Percentiles rank a stretch among this genome's conserved stretches.
phyloP scores from a whole-genome alignment of 139 green algal species.

The Parachlorella kessleri region DNA sequence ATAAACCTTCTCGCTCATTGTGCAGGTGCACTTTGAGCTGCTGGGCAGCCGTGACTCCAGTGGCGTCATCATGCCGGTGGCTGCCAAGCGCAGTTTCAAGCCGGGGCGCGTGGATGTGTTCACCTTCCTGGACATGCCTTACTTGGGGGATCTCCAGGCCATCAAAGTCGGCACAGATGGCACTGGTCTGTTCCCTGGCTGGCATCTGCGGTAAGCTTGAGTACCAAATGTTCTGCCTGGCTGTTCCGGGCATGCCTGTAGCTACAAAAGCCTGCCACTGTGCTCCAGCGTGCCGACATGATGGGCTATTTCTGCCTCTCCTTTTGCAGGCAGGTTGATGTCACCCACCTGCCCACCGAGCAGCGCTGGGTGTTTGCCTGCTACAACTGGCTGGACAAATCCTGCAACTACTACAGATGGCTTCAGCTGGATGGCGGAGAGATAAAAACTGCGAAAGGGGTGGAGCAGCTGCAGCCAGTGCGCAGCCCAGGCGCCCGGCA shows the following conservation, averaged over 20 bases:
- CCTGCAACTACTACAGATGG: slow-evolving; percentile 9
- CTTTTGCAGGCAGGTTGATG: slow-evolving; percentile 61
- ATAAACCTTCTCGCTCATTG: slow-evolving; percentile 16
- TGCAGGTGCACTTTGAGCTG: slow-evolving; percentile 73
- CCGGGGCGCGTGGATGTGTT: slow-evolving; percentile 52
- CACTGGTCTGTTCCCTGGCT: slow-evolving; percentile 59
- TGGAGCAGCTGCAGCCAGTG: too few relatives aligned
- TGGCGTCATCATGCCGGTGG: slow-evolving; percentile 33
- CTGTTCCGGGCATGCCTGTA: too few relatives aligned
- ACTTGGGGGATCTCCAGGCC: slow-evolving; percentile 53
- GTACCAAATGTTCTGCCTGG: too few relatives aligned
- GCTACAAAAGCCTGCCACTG: too few relatives aligned
- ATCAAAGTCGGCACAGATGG: slow-evolving; percentile 62
- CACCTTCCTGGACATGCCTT: slow-evolving; percentile 56
- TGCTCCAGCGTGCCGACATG: too few relatives aligned
- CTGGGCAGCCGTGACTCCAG: slow-evolving; percentile 64
- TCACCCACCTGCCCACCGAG: slow-evolving; percentile 54
- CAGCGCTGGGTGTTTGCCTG: slow-evolving; percentile 56
- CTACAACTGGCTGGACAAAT: slow-evolving; percentile 30
- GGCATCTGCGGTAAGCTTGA: too few relatives aligned
- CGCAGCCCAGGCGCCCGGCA: too few relatives aligned
- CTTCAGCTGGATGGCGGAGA: slow-evolving; percentile 23
- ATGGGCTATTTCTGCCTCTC: too few relatives aligned
- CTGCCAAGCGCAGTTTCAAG: slow-evolving; percentile 32
- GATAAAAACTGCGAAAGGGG: too few relatives aligned